These are phyloP conservation scores for Chaetothyriales sp. DNA, from an alignment of 2,329 filamentous ascomycete genomes.

Conservation along the genomic window DNA sequence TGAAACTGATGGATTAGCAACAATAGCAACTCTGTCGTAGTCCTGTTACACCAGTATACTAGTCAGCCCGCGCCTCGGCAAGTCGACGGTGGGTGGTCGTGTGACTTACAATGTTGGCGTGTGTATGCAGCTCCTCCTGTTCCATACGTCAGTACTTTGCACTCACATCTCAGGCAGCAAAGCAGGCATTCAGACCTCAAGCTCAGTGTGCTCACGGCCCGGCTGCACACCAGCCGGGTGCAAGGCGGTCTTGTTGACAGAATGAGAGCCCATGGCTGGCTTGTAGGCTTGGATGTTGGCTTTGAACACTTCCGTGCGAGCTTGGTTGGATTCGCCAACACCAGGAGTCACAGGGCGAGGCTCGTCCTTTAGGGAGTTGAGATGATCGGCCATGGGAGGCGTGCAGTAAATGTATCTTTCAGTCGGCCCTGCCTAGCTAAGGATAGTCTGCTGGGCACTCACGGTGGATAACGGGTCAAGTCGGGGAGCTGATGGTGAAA, in stretches of 20 bases:
- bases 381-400: not conserved
- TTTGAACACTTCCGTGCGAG: constrained; percentile 16
- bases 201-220: not conserved
- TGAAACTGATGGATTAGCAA: constrained; percentile 86
- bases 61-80: not conserved
- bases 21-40: constrained; percentile 96
- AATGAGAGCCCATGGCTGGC: constrained; percentile 35
- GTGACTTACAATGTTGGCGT: constrained; percentile 60
- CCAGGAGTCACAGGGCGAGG: constrained; percentile 16
- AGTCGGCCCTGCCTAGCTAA: not conserved
- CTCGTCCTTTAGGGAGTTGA: not conserved
- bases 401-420: not conserved
- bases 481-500: not conserved
- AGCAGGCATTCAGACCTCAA: constrained; percentile 1
- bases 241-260: constrained; percentile 80
- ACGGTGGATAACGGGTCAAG: not conserved
- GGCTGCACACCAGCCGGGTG: constrained; percentile 83
- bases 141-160: constrained; percentile 25
- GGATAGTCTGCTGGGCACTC: not conserved
- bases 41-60: constrained; percentile 43
- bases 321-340: constrained; percentile 11
- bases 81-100: not conserved
- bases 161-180: constrained; percentile 21
- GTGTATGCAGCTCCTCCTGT: constrained; percentile 93
- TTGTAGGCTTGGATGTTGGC: constrained; percentile 12